These are phyloP conservation scores for Kwoniella europaea DNA, from an alignment of 768 basidiomycete species.

Conservation along the genomic window DNA sequence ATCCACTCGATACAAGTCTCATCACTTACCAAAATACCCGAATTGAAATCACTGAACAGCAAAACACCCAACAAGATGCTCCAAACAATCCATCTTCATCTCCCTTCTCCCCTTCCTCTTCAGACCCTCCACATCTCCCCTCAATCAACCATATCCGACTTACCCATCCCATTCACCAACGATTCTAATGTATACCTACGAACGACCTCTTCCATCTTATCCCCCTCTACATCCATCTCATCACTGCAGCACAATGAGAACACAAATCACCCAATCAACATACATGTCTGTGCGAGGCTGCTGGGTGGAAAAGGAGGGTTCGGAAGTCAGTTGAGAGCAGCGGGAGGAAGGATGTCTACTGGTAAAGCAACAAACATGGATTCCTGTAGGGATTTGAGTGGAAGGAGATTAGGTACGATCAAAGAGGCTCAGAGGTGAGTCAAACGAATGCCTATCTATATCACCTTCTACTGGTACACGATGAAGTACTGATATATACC, in stretches of 20 bases:
- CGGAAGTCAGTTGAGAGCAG: constrained; percentile 92
- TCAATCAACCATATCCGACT: constrained; percentile 32
- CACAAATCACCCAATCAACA: constrained; percentile 37
- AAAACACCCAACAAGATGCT: constrained; percentile 18
- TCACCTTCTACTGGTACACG: too few species aligned
- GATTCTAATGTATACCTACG: constrained; percentile 29
- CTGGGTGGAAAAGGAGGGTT: constrained; percentile 97
- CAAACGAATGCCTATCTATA: background rate
- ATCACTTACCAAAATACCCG: background rate
- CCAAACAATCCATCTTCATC: constrained; percentile 48
- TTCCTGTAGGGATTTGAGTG: constrained; percentile 88
- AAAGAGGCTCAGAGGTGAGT: constrained; percentile 93
- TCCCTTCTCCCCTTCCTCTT: constrained; percentile 45
- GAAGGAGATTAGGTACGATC: constrained; percentile 85
- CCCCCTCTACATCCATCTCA: constrained; percentile 44
- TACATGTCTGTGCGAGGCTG: constrained; percentile 75
- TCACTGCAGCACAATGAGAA: constrained; percentile 13
- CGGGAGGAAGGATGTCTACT: constrained; percentile 97
- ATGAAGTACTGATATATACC: too few species aligned
- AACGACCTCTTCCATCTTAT: constrained; percentile 51
- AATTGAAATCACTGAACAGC: background rate
- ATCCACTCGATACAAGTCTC: background rate
- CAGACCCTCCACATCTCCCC: constrained; percentile 29
- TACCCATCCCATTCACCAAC: constrained; percentile 11
- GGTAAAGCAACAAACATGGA: constrained; percentile 75